These are phyloP conservation scores for Crithidia thermophila DNA, from an alignment of 208 protist genomes.

Conservation along the genomic window DNA sequence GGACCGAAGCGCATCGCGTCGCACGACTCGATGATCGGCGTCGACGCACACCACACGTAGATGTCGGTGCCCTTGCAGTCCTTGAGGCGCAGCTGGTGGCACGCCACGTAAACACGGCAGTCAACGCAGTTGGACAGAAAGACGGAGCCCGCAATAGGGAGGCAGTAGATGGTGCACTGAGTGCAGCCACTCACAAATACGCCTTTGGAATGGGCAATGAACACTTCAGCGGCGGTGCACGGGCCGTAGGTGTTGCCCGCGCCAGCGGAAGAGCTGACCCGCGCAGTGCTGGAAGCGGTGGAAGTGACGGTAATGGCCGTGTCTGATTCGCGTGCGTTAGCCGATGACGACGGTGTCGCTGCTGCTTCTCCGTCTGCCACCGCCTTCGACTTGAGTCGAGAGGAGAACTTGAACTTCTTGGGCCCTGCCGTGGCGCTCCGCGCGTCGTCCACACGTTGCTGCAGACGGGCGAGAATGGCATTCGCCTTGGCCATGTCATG, in stretches of 20 bases:
- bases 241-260: conserved; percentile 50
- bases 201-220: conserved; percentile 48
- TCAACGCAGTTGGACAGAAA: conserved; percentile 72
- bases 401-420: conserved; percentile 71
- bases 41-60: conserved; percentile 84
- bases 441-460: conserved; percentile 58
- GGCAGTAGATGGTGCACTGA: conserved; percentile 54
- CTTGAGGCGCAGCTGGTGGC: conserved; percentile 87
- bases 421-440: conserved; percentile 6
- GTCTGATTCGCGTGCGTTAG: too few species aligned
- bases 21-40: conserved; percentile 84
- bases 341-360: too few species aligned
- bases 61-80: conserved; percentile 65
- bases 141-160: conserved; percentile 77
- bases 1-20: conserved; percentile 72
- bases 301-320: neutral
- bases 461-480: conserved; percentile 57
- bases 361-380: too few species aligned
- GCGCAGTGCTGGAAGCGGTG: neutral
- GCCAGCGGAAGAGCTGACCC: conserved; percentile 4
- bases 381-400: conserved; percentile 20
- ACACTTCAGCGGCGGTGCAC: conserved; percentile 33
- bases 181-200: conserved; percentile 61
- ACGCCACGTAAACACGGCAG: conserved; percentile 80
- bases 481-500: conserved; percentile 85